These are phyloP conservation scores for Blastobotrys elegans DNA, from an alignment of 1,139 yeast species.

Conservation along the genomic window DNA sequence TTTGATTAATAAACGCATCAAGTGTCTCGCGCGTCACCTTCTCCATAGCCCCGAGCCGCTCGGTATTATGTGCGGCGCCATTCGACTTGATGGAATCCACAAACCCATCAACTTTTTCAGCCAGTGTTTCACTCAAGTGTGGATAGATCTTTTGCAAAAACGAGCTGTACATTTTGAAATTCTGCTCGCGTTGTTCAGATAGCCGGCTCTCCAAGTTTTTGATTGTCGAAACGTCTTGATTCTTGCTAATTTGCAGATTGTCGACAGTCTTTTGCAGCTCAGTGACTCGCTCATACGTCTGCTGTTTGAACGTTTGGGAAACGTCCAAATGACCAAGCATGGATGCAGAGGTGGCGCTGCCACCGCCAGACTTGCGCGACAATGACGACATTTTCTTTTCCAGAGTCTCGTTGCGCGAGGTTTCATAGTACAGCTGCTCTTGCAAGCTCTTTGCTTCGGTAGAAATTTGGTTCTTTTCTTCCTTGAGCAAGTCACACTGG, in stretches of 20 bases:
- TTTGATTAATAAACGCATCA: conserved; percentile 4
- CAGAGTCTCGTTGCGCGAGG: conserved; percentile 11
- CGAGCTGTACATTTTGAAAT: neutral
- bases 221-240: conserved; percentile 7
- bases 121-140: conserved; percentile 9
- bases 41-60: conserved; percentile 2
- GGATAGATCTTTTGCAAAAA: conserved; percentile 11
- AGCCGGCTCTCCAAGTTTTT: conserved; percentile 8
- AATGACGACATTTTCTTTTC: conserved; percentile 11
- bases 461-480: conserved; percentile 9
- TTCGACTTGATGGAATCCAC: neutral
- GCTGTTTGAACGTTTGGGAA: conserved; percentile 14
- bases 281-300: conserved; percentile 10
- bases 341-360: neutral
- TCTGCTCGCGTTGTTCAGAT: conserved; percentile 8
- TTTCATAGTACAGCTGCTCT: conserved; percentile 14
- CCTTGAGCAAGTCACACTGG: neutral
- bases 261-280: conserved; percentile 14
- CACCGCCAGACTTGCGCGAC: neutral
- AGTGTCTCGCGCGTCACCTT: neutral
- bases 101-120: conserved; percentile 5
- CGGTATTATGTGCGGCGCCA: neutral
- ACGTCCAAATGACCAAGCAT: conserved; percentile 11
- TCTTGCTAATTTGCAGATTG: conserved; percentile 6
- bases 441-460: conserved; percentile 10